Conservation (phyloP, 306 rosid species). For the Glycine soja region DNA sequence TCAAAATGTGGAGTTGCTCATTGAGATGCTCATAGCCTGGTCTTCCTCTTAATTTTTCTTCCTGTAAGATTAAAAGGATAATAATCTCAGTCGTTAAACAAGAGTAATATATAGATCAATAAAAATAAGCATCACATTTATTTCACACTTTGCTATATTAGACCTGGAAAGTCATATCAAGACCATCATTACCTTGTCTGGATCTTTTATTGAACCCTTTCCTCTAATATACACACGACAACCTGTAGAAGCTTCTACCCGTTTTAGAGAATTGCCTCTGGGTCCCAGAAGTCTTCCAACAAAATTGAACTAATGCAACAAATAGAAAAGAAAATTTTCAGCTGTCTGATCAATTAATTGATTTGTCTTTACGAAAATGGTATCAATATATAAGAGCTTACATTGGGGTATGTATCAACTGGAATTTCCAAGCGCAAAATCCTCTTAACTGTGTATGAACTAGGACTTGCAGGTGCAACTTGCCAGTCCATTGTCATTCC, state of each 20-base stretch:
- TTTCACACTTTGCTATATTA: conserved; percentile 13
- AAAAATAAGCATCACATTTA: background rate
- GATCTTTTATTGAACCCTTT: conserved; percentile 91
- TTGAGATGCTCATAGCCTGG: conserved; percentile 98
- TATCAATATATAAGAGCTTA: conserved; percentile 47
- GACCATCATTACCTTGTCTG: conserved; percentile 67
- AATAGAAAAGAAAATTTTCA: conserved; percentile 14
- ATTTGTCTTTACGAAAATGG: conserved; percentile 16
- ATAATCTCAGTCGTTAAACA: conserved; percentile 5
- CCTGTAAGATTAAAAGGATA: conserved; percentile 51
- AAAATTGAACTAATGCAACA: conserved; percentile 73
- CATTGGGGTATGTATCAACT: conserved; percentile 88
- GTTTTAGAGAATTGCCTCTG: conserved; percentile 90
- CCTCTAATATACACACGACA: conserved; percentile 94
- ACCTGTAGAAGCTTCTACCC: conserved; percentile 95
- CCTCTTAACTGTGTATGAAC: conserved; percentile 83
- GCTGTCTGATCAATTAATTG: conserved; percentile 29
- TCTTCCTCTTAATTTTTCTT: conserved; percentile 94
- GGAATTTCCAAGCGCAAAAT: conserved; percentile 95
- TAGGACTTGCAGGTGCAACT: conserved; percentile 94
- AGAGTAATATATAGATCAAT: background rate
- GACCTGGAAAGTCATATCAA: background rate
- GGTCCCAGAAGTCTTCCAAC: conserved; percentile 97
- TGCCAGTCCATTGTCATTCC: conserved; percentile 99
- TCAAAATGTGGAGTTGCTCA: conserved; percentile 93